Base-by-base conservation (phyloP, 805 yeast species). In the Lachancea nothofagi region DNA sequence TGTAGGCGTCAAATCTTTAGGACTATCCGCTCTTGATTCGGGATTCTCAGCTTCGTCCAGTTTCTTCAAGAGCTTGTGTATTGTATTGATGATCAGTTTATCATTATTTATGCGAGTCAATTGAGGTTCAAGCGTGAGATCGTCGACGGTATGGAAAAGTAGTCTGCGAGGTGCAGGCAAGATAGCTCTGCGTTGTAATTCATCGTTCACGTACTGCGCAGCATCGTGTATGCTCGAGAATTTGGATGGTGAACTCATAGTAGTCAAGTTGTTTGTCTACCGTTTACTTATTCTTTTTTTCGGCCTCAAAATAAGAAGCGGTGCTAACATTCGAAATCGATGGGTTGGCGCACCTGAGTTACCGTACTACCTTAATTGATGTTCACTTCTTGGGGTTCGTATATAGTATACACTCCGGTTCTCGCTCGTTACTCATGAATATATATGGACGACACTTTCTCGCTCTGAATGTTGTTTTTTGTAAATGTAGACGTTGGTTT, bases 221-320 rank as follows among this genome's bases (percentile, higher is more conserved):
- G 57, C 57, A 23, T 51, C 55, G n/a, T 43, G 50, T 5, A 53
- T 28, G 13, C 42, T 42, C 5, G 42, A 36, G 27, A 51, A 51
- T 30, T 38, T 42, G 7, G 31, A 28, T 7, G 31, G 25, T 28
- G 38, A 14, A n/a, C 34, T 14, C 33, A 18, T 29, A 7, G 23
- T 15, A 17, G 19, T 4, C n/a, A 13, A 14, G 21, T 20, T 13
- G 17, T 23, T 27, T 13, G 15, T 9, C 14, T 9, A 10, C 14
- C n/a, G n/a, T n/a, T n/a, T n/a, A n/a, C n/a, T n/a, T n/a, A n/a
- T n/a, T n/a, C n/a, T n/a, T n/a, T n/a, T n/a, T n/a, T n/a, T n/a
- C n/a, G n/a, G n/a, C n/a, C n/a, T n/a, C n/a, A n/a, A n/a, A n/a
- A n/a, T n/a, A n/a, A n/a, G n/a, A n/a, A n/a, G n/a, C n/a, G n/a